Percentiles rank a stretch among this genome's conserved stretches.
Evolutionary conservation across 2,329 filamentous ascomycete species (phyloP).

Genomic region (Fusarium torreyae): DNA sequence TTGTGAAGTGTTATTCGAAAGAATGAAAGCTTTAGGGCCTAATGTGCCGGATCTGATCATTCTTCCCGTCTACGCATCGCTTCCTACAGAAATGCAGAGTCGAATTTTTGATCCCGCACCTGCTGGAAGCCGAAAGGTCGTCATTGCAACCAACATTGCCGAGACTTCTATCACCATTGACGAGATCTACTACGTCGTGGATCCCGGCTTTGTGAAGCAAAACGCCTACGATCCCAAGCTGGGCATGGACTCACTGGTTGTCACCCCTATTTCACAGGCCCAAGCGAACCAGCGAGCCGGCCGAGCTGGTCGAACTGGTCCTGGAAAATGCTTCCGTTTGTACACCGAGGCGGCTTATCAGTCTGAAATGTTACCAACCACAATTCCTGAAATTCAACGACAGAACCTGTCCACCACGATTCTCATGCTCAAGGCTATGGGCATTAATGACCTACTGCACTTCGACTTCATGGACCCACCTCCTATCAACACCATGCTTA

Average conservation of each 20-base stretch:
- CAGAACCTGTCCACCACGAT: constrained; percentile 95
- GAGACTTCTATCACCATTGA: constrained; percentile 99
- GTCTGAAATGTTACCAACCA: constrained; percentile 96
- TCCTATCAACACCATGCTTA: constrained; percentile 97
- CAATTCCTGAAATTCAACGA: constrained; percentile 95
- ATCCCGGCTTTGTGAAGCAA: constrained; percentile 98
- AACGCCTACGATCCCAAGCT: constrained; percentile 97
- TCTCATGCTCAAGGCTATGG: constrained; percentile 98
- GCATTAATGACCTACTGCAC: constrained; percentile 96
- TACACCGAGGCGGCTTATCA: constrained; percentile 97
- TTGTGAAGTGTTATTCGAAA: constrained; percentile 92
- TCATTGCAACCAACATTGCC: constrained; percentile 98
- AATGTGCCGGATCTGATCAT: constrained; percentile 93
- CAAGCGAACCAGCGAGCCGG: constrained; percentile 96
- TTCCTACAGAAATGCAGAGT: constrained; percentile 94
- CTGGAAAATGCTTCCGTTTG: constrained; percentile 94
- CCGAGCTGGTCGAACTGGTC: constrained; percentile 92
- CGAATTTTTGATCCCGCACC: constrained; percentile 95
- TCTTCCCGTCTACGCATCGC: constrained; percentile 93
- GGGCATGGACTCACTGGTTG: constrained; percentile 96
- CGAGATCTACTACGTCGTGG: constrained; percentile 96
- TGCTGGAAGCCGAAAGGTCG: constrained; percentile 88
- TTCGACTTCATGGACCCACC: constrained; percentile 99
- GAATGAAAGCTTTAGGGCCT: constrained; percentile 95
- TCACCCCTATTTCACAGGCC: constrained; percentile 96